Percentiles rank a stretch among this genome's conserved stretches.
phyloP scores from a whole-genome alignment of 495 filamentous ascomycete genomes.

The Aspergillus egyptiacus region DNA sequence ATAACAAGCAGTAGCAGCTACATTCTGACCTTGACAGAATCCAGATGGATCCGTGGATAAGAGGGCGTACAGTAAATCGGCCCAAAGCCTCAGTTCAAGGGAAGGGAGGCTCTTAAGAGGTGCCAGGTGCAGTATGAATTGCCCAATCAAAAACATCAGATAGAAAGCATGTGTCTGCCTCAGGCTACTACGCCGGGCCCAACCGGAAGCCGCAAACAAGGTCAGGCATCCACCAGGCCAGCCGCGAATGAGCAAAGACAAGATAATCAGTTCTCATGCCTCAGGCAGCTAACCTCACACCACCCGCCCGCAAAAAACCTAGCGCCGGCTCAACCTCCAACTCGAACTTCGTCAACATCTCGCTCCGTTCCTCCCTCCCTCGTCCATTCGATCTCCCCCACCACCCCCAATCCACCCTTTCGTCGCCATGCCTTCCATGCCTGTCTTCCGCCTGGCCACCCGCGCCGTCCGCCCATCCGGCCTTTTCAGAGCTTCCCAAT shows the following conservation, averaged over 20 bases:
- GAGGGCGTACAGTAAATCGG: too few relatives aligned
- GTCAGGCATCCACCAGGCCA: constrained; percentile 12
- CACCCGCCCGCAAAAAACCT: constrained; percentile 44
- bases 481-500: constrained; percentile 54
- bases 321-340: constrained; percentile 29
- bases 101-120: too few relatives aligned
- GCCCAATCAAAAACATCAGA: constrained; percentile 27
- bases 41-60: too few relatives aligned
- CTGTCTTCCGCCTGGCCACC: constrained; percentile 63
- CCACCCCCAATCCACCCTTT: constrained; percentile 20
- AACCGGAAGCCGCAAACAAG: constrained; percentile 14
- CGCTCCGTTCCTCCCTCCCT: constrained; percentile 33
- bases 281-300: constrained; percentile 37
- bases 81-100: too few relatives aligned
- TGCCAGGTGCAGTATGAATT: too few relatives aligned
- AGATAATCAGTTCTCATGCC: constrained; percentile 6
- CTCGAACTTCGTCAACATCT: constrained; percentile 30
- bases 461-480: constrained; percentile 58
- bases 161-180: constrained; percentile 29
- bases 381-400: constrained; percentile 24
- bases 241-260: neutral
- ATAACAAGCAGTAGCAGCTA: too few relatives aligned
- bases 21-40: too few relatives aligned
- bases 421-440: constrained; percentile 57
- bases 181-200: constrained; percentile 26